Conservation (phyloP, 2,329 filamentous ascomycete species). For the Sclerotinia subarctica region DNA sequence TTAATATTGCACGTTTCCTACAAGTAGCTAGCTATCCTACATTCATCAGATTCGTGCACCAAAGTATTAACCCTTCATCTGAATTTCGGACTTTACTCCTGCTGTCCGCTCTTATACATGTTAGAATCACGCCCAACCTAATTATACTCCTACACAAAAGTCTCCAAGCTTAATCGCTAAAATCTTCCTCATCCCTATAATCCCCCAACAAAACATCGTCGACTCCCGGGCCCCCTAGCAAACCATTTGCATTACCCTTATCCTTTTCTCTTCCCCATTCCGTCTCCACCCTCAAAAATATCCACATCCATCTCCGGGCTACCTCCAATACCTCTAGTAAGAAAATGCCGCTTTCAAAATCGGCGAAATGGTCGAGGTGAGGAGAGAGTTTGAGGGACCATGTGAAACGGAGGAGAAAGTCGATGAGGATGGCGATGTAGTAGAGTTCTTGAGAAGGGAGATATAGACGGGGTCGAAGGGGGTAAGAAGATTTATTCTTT, state of each 20-base stretch:
- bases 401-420: slow-evolving; percentile 79
- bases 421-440: slow-evolving; percentile 74
- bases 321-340: slow-evolving; percentile 84
- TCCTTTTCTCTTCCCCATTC: slow-evolving; percentile 67
- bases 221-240: slow-evolving; percentile 51
- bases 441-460: slow-evolving; percentile 74
- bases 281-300: slow-evolving; percentile 91
- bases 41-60: not conserved
- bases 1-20: not conserved
- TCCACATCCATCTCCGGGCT: slow-evolving; percentile 89
- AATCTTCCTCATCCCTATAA: slow-evolving; percentile 63
- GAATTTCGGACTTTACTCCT: not conserved
- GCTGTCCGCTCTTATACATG: not conserved
- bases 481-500: slow-evolving; percentile 40
- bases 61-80: too few relatives aligned
- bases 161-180: slow-evolving; percentile 43
- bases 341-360: slow-evolving; percentile 87
- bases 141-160: not conserved
- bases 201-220: slow-evolving; percentile 76
- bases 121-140: not conserved
- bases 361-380: slow-evolving; percentile 77
- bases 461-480: slow-evolving; percentile 69
- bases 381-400: slow-evolving; percentile 88
- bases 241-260: slow-evolving; percentile 39
- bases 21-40: slow-evolving; percentile 1